Evolutionary conservation across 129 eudicot genomes (phyloP), one percentile per base, ranked within the genome.

Genomic region (Helichrysum umbraculigerum): DNA sequence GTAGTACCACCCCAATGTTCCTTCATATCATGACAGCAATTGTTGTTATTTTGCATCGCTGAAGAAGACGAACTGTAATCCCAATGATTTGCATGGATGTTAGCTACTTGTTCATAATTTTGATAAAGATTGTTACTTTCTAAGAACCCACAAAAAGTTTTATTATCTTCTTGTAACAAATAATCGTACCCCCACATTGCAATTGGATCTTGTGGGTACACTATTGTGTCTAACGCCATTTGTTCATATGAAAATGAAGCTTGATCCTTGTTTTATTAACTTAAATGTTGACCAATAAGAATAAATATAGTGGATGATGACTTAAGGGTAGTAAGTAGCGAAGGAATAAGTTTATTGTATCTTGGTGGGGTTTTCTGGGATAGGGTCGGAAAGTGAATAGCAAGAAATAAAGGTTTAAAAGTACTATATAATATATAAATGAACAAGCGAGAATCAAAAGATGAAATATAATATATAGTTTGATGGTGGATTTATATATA

Each of bases 121-220:
- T 60, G 76, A 78, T 44, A 71, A 71, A 70, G 65, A 16, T 62
- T 78, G 77, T 71, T 61, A 33, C 66, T 71, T 71, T 71, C 82
- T 7, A 78, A 66, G 50, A 78, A 71, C 65, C 82, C 82, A 51
- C 12, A 71, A 8, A 60, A 63, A 21, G 32, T 7, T 47, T 71
- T 78, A 62, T 78, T 78, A 62, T 78, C 82, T 63, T 78, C 82
- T 71, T 78, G 82, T 21, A 71, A 62, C 61, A 71, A 78, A 34
- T 78, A 71, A 63, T 71, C 66, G 21, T 71, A 62, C 2, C 72
- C 77, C 77, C 57, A 71, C 1, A 50, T 44, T 4, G 72, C 72
- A 34, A 71, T 32, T 63, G 61, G 82, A 71, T 78, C 81, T 42
- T 78, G 81, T 59, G 81, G 71, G 76, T 39, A 78, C 6, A 69